Base-by-base conservation (phyloP, 331 rosid genomes). In the Quercus tomentella region DNA sequence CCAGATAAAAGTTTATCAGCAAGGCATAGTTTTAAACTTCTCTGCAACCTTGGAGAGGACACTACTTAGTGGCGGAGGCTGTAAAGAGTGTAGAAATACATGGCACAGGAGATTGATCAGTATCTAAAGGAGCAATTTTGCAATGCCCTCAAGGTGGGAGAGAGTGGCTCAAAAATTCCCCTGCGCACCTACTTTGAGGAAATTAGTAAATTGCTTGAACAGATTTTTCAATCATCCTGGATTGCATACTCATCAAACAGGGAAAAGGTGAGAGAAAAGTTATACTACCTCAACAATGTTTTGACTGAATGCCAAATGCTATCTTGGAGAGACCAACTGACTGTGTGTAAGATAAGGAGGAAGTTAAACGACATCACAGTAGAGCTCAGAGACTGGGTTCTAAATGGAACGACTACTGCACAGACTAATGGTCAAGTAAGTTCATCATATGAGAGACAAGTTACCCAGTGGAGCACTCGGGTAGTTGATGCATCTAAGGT, bases 241-340 rank as follows among this genome's bases (percentile, higher is more conserved):
- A 0, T 41, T 41, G 45, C 45, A 41, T 0, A 8, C 51, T 14
- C 51, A 66, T 57, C 41, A 78, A 41, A 70, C 43, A 49, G 63
- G 45, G 6, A 56, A 57, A 52, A 62, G 45, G 1, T 41, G 45
- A 41, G 62, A 49, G 56, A 76, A 30, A 81, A 31, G 68, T 25
- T 81, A 1, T 81, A 76, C 77, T 0, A 4, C 14, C 76, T 81
- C 73, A 69, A 81, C 73, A 54, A 81, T 60, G 21, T 76, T 37
- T 31, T 76, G 16, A 21, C 52, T n/a, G 80, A 81, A 18, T 76
- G 77, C 67, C 22, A 60, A 21, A 81, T 58, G 72, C 31, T 81
- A 2, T 51, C 68, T 7, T 21, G 58, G 51, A 70, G 26, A 4
- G 10, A 60, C 23, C 22, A 7, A 7, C 26, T 57, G 10, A 57